phyloP scores from a whole-genome alignment of 805 yeast genomes.

The Kurtzmaniella fragi region DNA sequence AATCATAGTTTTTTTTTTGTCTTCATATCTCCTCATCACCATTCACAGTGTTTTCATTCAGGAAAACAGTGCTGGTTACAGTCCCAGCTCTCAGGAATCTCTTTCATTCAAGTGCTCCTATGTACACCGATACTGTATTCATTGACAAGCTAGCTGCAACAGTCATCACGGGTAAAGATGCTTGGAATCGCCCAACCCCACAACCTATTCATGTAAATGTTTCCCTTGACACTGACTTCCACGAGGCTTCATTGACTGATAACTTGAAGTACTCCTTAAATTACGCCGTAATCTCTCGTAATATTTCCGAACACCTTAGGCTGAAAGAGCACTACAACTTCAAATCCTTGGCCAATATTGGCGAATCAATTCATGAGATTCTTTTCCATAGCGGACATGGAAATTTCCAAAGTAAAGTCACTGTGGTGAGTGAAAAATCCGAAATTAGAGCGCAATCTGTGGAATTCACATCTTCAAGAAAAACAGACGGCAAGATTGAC shows the following conservation, averaged over 20 bases:
- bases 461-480: constrained; percentile 36
- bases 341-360: constrained; percentile 41
- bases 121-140: constrained; percentile 33
- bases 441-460: constrained; percentile 54
- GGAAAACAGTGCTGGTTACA: constrained; percentile 8
- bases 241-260: constrained; percentile 72
- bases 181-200: constrained; percentile 62
- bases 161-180: constrained; percentile 68
- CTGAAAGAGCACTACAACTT: constrained; percentile 34
- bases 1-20: no score
- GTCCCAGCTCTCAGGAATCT: constrained; percentile 9
- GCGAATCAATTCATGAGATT: constrained; percentile 41
- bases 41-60: constrained; percentile 3
- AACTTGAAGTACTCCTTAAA: constrained; percentile 79
- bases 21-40: background rate
- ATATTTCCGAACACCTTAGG: constrained; percentile 50
- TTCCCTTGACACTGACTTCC: constrained; percentile 60
- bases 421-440: constrained; percentile 45
- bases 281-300: constrained; percentile 78
- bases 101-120: constrained; percentile 9
- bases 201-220: constrained; percentile 65
- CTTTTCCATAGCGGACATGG: constrained; percentile 41
- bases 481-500: constrained; percentile 10
- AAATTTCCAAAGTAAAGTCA: constrained; percentile 38
- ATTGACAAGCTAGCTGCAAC: constrained; percentile 56